Evolutionary conservation across 2,329 filamentous ascomycete genomes (phyloP).

Genomic region (Coniella vitis): DNA sequence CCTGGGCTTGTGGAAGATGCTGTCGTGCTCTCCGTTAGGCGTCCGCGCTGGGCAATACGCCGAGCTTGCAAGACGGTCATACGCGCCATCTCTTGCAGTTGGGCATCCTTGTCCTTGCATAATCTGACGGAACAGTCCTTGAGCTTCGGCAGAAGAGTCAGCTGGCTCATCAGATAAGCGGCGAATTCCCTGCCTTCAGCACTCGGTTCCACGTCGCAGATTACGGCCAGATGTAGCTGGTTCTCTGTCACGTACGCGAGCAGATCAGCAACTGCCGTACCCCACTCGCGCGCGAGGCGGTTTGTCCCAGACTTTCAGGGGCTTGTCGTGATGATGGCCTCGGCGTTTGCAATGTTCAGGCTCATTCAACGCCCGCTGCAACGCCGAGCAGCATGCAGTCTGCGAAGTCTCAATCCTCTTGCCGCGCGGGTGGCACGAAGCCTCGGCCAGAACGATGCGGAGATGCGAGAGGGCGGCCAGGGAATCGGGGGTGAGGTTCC

Average conservation of each 20-base stretch:
- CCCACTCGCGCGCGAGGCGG: slow-evolving; percentile 12
- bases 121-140: slow-evolving; percentile 14
- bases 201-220: slow-evolving; percentile 11
- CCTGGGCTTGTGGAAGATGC: too few relatives aligned
- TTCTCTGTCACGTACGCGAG: neutral
- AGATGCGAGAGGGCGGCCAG: slow-evolving; percentile 7
- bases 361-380: too few relatives aligned
- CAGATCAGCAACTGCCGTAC: neutral
- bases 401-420: neutral
- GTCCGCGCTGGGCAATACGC: neutral
- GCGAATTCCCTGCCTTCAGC: neutral
- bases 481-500: slow-evolving; percentile 1
- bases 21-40: too few relatives aligned
- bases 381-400: too few relatives aligned
- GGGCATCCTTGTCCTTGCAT: neutral
- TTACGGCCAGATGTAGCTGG: slow-evolving; percentile 9
- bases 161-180: neutral
- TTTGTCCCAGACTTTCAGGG: neutral
- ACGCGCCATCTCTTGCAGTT: slow-evolving; percentile 13
- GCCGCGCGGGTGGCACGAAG: neutral
- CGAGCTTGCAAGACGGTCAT: slow-evolving; percentile 7
- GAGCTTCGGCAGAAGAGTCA: slow-evolving; percentile 9
- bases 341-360: too few relatives aligned
- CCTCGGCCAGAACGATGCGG: slow-evolving; percentile 12
- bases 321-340: neutral